Evolutionary conservation across 2,329 filamentous ascomycete genomes (phyloP).

Genomic region (Diaporthe vexans): DNA sequence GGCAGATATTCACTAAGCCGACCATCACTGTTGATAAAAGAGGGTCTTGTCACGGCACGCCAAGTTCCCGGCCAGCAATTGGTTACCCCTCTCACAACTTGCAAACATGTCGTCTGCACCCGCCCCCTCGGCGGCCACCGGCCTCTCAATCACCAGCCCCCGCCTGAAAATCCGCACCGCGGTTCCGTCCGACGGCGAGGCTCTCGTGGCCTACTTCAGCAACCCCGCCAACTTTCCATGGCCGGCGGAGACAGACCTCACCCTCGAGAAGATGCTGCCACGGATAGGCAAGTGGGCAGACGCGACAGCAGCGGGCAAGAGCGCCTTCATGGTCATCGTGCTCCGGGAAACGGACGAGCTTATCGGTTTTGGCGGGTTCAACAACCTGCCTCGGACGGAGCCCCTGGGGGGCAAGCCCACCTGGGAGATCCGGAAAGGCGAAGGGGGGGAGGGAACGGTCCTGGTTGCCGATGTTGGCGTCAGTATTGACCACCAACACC

Average conservation of each 20-base stretch:
- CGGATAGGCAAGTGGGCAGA: conserved; percentile 36
- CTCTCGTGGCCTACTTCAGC: conserved; percentile 36
- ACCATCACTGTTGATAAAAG: background rate
- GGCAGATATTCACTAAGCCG: too few relatives aligned
- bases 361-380: conserved; percentile 44
- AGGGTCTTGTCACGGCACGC: background rate
- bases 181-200: conserved; percentile 41
- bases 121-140: background rate
- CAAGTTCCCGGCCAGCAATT: background rate
- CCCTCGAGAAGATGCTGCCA: conserved; percentile 36
- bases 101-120: background rate
- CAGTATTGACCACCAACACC: conserved; percentile 45
- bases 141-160: conserved; percentile 56
- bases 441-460: background rate
- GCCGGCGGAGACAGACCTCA: conserved; percentile 25
- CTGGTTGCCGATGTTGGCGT: conserved; percentile 42
- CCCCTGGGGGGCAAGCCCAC: conserved; percentile 27
- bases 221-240: conserved; percentile 43
- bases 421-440: conserved; percentile 15
- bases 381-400: conserved; percentile 34
- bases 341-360: conserved; percentile 40
- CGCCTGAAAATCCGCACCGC: conserved; percentile 56
- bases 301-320: conserved; percentile 40
- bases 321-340: conserved; percentile 42
- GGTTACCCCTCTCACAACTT: background rate